A percentile compares a stretch with the other conserved stretches of the same genome.
Evolutionary conservation across 345 rosid genomes (phyloP).

Genomic region (Raphanus raphanistrum): DNA sequence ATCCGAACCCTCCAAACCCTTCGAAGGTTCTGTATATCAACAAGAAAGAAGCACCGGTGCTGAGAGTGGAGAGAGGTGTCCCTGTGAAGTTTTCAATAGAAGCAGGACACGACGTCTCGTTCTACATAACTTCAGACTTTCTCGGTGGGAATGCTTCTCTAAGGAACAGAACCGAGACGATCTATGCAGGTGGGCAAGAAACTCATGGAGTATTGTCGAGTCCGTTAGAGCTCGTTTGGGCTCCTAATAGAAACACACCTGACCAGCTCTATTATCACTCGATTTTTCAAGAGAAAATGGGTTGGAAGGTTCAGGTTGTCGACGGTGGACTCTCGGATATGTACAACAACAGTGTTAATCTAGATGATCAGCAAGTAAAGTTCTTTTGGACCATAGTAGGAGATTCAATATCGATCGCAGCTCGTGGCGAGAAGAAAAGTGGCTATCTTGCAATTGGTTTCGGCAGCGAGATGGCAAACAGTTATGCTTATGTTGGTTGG

Average conservation of each 20-base stretch:
- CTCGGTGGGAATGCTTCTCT: constrained; percentile 91
- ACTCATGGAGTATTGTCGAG: constrained; percentile 81
- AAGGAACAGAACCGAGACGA: constrained; percentile 70
- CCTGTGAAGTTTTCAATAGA: constrained; percentile 42
- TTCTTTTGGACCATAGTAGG: constrained; percentile 82
- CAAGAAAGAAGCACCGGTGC: constrained; percentile 44
- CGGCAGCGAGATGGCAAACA: constrained; percentile 75
- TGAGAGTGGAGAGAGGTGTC: constrained; percentile 46
- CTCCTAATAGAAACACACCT: constrained; percentile 89
- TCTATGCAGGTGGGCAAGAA: constrained; percentile 89
- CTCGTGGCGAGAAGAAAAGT: constrained; percentile 91
- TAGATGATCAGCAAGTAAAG: constrained; percentile 94
- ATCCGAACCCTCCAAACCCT: constrained; percentile 45
- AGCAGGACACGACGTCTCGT: constrained; percentile 45
- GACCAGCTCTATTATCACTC: constrained; percentile 90
- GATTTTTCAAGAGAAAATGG: constrained; percentile 80
- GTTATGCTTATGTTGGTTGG: constrained; percentile 94
- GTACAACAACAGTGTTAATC: constrained; percentile 85
- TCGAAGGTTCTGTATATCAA: constrained; percentile 40
- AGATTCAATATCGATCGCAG: constrained; percentile 80
- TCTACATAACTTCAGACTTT: constrained; percentile 71
- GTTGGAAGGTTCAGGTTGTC: constrained; percentile 94
- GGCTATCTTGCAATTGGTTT: constrained; percentile 89
- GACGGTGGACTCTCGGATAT: constrained; percentile 95
- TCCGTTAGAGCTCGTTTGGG: constrained; percentile 78